Percentiles rank a stretch among this genome's conserved stretches.
phyloP scores from a whole-genome alignment of 257 asterid genomes.

The Hygrophila difformis region DNA sequence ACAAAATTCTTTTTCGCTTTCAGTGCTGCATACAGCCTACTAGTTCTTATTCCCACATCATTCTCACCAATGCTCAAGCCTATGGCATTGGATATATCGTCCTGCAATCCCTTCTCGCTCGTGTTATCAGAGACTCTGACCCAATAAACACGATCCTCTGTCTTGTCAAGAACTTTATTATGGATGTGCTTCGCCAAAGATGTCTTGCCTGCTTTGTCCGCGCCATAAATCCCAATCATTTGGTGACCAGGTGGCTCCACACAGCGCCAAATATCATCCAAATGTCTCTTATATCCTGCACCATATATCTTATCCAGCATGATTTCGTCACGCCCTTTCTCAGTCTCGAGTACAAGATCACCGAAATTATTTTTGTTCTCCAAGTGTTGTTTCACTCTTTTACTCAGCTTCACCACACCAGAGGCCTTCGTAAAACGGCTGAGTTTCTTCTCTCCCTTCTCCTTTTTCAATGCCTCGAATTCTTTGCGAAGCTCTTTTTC shows the following conservation, averaged over 20 bases:
- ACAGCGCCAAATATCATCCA: conserved; percentile 15
- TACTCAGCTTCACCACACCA: too few relatives aligned
- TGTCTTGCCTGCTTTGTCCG: conserved; percentile 25
- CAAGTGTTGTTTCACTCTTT: too few relatives aligned
- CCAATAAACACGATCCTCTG: conserved; percentile 18
- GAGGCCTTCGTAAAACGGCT: conserved; percentile 15
- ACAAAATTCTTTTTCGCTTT: conserved; percentile 14
- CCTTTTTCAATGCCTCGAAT: conserved; percentile 11
- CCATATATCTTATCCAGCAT: conserved; percentile 12
- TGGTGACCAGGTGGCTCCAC: conserved; percentile 12
- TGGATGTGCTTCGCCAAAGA: conserved; percentile 20
- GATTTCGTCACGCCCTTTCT: too few relatives aligned
- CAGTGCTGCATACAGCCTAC: conserved; percentile 9
- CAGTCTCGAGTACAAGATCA: too few relatives aligned
- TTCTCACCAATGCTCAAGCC: conserved; percentile 11
- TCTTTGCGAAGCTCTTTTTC: conserved; percentile 2
- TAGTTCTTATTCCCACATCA: conserved; percentile 19
- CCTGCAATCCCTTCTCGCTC: conserved; percentile 12
- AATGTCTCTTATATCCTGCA: background rate
- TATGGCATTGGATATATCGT: conserved; percentile 14
- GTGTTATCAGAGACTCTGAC: conserved; percentile 17
- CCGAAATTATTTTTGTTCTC: too few relatives aligned
- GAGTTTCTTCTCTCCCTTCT: conserved; percentile 9
- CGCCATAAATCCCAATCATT: conserved; percentile 24
- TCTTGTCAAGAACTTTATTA: conserved; percentile 16